Percentiles rank a stretch among this genome's conserved stretches.
These are phyloP conservation scores for Posidonia australis DNA, from an alignment of 106 monocot genomes.

Conservation along the genomic window DNA sequence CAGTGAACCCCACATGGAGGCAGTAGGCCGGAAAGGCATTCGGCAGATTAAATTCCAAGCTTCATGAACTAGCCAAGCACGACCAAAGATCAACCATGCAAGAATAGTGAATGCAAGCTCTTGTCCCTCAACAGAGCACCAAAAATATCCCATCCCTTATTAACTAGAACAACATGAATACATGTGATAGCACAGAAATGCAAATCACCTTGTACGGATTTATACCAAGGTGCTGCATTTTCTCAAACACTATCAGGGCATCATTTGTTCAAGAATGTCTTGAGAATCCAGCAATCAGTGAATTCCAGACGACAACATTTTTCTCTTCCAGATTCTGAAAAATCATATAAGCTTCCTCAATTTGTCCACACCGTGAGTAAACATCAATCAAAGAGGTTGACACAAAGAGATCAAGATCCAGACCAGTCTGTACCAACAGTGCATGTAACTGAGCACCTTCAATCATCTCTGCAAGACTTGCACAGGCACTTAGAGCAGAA, in stretches of 20 bases:
- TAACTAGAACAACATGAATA: slow-evolving; percentile 40
- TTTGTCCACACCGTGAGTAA: slow-evolving; percentile 46
- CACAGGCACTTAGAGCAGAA: slow-evolving; percentile 42
- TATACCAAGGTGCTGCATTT: slow-evolving; percentile 40
- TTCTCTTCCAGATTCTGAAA: slow-evolving; percentile 25
- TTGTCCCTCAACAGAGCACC: slow-evolving; percentile 26
- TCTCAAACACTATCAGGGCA: slow-evolving; percentile 43
- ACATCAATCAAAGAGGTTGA: slow-evolving; percentile 41
- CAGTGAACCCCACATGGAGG: slow-evolving; percentile 58
- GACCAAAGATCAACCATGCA: slow-evolving; percentile 74
- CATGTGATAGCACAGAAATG: slow-evolving; percentile 50
- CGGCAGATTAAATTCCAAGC: slow-evolving; percentile 36
- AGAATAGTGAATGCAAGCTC: slow-evolving; percentile 49
- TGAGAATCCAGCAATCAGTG: slow-evolving; percentile 54
- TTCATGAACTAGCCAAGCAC: slow-evolving; percentile 41
- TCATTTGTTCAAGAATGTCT: slow-evolving; percentile 31
- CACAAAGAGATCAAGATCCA: slow-evolving; percentile 33
- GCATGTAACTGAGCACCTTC: slow-evolving; percentile 49
- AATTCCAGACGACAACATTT: slow-evolving; percentile 54
- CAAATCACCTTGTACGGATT: slow-evolving; percentile 50
- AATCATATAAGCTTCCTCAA: slow-evolving; percentile 33
- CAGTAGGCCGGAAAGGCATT: slow-evolving; percentile 42
- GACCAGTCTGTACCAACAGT: slow-evolving; percentile 20
- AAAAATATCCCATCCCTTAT: slow-evolving; percentile 40
- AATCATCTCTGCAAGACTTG: slow-evolving; percentile 29